Evolutionary conservation across 1,284 basidiomycete species (phyloP).

Genomic region (Tremellales sp.): DNA sequence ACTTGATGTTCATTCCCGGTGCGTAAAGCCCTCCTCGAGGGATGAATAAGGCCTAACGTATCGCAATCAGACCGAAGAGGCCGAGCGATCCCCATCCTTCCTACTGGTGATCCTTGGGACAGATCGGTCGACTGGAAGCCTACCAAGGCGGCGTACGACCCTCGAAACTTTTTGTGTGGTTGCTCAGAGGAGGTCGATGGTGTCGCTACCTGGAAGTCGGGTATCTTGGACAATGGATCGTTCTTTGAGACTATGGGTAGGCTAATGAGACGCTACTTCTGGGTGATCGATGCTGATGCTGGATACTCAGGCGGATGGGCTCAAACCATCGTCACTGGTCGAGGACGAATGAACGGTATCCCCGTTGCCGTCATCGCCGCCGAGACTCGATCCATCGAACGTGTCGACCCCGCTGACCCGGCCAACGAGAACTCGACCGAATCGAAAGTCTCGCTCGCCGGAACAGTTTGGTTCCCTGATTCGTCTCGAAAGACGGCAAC

Average conservation of each 20-base stretch:
- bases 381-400: conserved; percentile 84
- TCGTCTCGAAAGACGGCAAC: conserved; percentile 99
- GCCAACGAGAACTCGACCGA: conserved; percentile 97
- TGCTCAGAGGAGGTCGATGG: conserved; percentile 73
- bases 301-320: conserved; percentile 73
- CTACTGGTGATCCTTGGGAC: conserved; percentile 79
- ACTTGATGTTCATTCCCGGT: conserved; percentile 89
- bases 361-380: conserved; percentile 98
- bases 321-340: conserved; percentile 90
- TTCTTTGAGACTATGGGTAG: conserved; percentile 57
- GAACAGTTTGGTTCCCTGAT: conserved; percentile 99
- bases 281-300: conserved; percentile 1
- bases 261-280: conserved; percentile 1
- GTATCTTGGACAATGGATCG: conserved; percentile 95
- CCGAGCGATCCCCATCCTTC: conserved; percentile 67
- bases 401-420: conserved; percentile 96
- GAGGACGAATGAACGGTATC: conserved; percentile 93
- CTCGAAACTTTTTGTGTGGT: conserved; percentile 95
- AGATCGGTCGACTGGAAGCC: conserved; percentile 86
- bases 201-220: conserved; percentile 68
- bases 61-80: conserved; percentile 57
- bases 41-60: neutral
- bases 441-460: conserved; percentile 97
- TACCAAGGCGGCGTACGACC: conserved; percentile 93
- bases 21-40: conserved; percentile 9